Conservation (phyloP, 768 basidiomycete species). For the Naganishia vishniacii region DNA sequence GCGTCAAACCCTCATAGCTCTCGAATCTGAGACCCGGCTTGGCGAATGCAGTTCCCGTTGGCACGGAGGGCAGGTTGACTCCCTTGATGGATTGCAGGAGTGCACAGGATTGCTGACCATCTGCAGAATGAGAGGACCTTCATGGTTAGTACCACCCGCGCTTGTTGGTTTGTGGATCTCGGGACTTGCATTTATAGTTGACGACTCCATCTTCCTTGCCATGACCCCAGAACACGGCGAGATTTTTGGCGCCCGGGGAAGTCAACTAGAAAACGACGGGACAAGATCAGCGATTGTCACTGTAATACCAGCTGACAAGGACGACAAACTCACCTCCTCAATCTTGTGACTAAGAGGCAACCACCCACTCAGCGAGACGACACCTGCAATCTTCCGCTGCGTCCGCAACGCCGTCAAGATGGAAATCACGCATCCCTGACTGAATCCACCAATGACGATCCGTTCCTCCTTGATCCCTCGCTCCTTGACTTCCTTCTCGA, state of each 20-base stretch:
- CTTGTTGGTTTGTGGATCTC: too few species aligned
- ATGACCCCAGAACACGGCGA: conserved; percentile 83
- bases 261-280: conserved; percentile 60
- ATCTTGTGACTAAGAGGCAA: conserved; percentile 64
- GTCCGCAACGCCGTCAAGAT: conserved; percentile 68
- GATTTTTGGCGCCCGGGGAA: conserved; percentile 57
- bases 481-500: conserved; percentile 66
- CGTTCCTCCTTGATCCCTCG: conserved; percentile 61
- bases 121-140: too few species aligned
- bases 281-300: conserved; percentile 56
- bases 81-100: conserved; percentile 53
- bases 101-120: conserved; percentile 55
- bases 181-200: conserved; percentile 52
- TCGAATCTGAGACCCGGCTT: conserved; percentile 62
- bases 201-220: conserved; percentile 73
- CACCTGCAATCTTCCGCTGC: conserved; percentile 64
- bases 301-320: too few species aligned
- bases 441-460: conserved; percentile 82
- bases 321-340: conserved; percentile 46
- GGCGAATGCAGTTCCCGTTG: conserved; percentile 32
- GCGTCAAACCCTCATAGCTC: conserved; percentile 63
- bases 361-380: conserved; percentile 73
- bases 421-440: conserved; percentile 73
- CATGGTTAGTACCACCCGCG: too few species aligned
- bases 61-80: conserved; percentile 53